Base-by-base conservation (phyloP, 768 basidiomycete genomes). In the Leccinum disarticulatum region DNA sequence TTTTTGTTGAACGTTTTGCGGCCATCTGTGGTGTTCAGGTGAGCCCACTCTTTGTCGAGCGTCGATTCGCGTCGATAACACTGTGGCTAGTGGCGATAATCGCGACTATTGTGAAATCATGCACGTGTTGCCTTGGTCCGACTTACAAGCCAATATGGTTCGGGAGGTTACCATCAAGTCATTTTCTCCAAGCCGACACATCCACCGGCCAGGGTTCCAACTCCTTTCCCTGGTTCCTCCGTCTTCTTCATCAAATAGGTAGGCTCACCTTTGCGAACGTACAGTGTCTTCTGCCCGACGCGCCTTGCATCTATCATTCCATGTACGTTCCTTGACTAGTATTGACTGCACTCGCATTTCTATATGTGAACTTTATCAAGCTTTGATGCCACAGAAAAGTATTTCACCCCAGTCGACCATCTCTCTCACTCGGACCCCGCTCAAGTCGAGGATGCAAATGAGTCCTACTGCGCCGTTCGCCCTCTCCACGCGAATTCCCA, bases 111-210 rank as follows among this genome's bases (percentile, higher is more conserved):
- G 95, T 67, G 91, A 93, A 64, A 81, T 88, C 66, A 75, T 73
- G 27, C 90, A 91, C 70, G 74, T 74, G 36, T 63, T 76, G 9
- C 68, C 72, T 4, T 64, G 61, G n/a, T 61, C 64, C 19, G 67
- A 71, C 49, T 52, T 60, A 61, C 65, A 56, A 52, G 54, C 57
- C 15, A 62, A 61, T 62, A 59, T 67, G 3, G 77, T 87, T 48
- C 86, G 87, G 52, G 94, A 96, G 74, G 83, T 94, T 22, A 95
- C 93, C 1, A 79, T 96, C 59, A 95, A 94, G 72, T 90, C 93
- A 0, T 94, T 96, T 72, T 89, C 91, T 14, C 84, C 86, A 61
- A 84, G 86, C 13, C 81, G 81, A 56, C 87, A 88, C 56, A 87
- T 96, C 60, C 78, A 78, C 28, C 76, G 79, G 35, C 91, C 94